These are phyloP conservation scores for Saccharum hybrid DNA, from an alignment of 202 grass and related monocot genomes.

Conservation along the genomic window DNA sequence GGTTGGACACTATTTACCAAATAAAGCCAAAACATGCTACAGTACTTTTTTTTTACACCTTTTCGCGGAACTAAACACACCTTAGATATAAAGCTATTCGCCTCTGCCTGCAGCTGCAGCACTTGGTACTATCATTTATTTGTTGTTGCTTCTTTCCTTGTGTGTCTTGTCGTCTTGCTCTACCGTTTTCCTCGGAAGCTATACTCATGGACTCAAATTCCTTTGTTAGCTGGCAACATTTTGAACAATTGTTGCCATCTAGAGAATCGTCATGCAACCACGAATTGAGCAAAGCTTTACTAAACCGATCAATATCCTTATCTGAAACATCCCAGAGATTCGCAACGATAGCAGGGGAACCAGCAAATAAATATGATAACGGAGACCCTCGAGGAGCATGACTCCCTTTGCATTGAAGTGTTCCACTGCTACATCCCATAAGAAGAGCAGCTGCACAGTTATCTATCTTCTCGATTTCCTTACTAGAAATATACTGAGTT, in stretches of 20 bases:
- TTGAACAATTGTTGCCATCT: conserved; percentile 39
- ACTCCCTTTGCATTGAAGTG: conserved; percentile 62
- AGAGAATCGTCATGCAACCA: conserved; percentile 54
- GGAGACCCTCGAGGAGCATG: conserved; percentile 83
- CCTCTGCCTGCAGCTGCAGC: conserved; percentile 48
- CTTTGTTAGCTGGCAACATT: conserved; percentile 42
- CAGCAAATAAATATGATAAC: conserved; percentile 82
- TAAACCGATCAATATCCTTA: conserved; percentile 82
- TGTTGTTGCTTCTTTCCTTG: conserved; percentile 36
- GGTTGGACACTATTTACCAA: too few species aligned
- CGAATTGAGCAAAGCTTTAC: conserved; percentile 72
- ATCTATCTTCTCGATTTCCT: conserved; percentile 80
- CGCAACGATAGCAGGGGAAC: conserved; percentile 70
- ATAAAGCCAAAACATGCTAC: too few species aligned
- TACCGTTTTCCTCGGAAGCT: conserved; percentile 38
- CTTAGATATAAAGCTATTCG: conserved; percentile 70
- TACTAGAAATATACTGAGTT: conserved; percentile 68
- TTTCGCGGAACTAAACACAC: too few species aligned
- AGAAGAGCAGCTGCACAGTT: conserved; percentile 83
- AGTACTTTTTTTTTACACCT: too few species aligned
- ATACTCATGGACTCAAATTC: conserved; percentile 59
- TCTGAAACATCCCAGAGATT: conserved; percentile 91
- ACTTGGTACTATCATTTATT: conserved; percentile 28
- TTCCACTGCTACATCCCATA: conserved; percentile 94
- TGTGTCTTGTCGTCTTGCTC: conserved; percentile 50